phyloP scores from a whole-genome alignment of 2,329 filamentous ascomycete genomes.

The Sarocladiaceae sp. region DNA sequence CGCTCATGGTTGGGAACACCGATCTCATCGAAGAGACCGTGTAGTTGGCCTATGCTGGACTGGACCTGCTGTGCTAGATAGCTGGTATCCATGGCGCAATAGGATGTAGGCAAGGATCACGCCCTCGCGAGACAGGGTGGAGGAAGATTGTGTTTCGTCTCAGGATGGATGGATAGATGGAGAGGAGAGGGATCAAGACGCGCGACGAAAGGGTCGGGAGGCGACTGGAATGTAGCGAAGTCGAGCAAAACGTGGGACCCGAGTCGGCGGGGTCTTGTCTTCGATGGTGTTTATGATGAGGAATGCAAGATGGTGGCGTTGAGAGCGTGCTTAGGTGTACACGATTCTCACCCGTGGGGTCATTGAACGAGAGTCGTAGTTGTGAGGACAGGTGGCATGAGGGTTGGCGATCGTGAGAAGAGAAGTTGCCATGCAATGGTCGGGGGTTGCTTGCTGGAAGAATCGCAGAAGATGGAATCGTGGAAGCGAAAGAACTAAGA shows the following conservation, averaged over 20 bases:
- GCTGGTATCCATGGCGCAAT: constrained; percentile 69
- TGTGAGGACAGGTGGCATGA: background rate
- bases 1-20: constrained; percentile 91
- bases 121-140: constrained; percentile 5
- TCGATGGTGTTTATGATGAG: background rate
- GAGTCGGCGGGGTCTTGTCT: background rate
- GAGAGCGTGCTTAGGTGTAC: background rate
- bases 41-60: constrained; percentile 85
- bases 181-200: background rate
- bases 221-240: constrained; percentile 1
- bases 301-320: no score
- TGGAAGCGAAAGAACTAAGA: constrained; percentile 5
- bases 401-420: background rate
- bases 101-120: constrained; percentile 4
- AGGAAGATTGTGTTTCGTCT: constrained; percentile 5
- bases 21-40: constrained; percentile 95
- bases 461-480: background rate
- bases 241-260: constrained; percentile 2
- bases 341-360: constrained; percentile 7
- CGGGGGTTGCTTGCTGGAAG: background rate
- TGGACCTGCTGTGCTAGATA: constrained; percentile 94
- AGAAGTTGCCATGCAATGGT: constrained; percentile 2
- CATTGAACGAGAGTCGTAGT: background rate
- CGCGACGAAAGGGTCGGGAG: background rate
- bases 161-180: constrained; percentile 3